Base-by-base conservation (phyloP, 2,329 filamentous ascomycete species). In the Pestalotiopsis sp. region DNA sequence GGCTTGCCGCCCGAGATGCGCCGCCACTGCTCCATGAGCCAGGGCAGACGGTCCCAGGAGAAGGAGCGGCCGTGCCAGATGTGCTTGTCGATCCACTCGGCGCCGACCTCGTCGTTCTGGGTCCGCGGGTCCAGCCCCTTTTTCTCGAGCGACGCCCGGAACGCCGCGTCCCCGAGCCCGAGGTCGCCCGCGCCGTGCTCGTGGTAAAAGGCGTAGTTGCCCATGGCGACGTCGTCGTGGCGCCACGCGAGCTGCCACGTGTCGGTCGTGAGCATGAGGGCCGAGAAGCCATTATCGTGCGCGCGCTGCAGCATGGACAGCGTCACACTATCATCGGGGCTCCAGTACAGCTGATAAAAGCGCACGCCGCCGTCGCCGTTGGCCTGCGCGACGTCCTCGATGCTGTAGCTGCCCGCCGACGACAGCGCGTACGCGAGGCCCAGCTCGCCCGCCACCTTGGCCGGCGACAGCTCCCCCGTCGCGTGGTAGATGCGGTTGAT, bases 201-300 rank as follows among this genome's bases (percentile, higher is more conserved):
- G 68, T 87, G 85, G 76, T 90, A 90, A 74, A 91, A 91, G 0
- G 87, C 87, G 74, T 90, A 91, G 73, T 90, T 91, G 56, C 82
- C 84, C 9, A 81, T 85, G 14, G 82, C 83, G 23, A 86, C 80
- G 71, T 90, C 88, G 74, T 88, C 84, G 74, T 89, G 87, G 38
- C 89, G 82, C 88, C 87, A 91, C 4, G 84, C 88, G 0, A 91
- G 82, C 73, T 89, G 85, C 88, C 87, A 91, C 0, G 89, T 91
- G 76, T 91, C 89, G 0, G 88, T 84, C 1, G 88, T 91, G 1
- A 91, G 78, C 6, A 91, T 86, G 67, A 86, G 86, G 0, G 84
- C 89, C 2, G 83, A 82, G 75, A 87, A 91, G 0, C 89, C 89
- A 4, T 78, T 81, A 2, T 86, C 78, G 70, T 83, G 78, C 0